phyloP scores from a whole-genome alignment of 2,329 filamentous ascomycete species.

The Aureobasidium sp. region DNA sequence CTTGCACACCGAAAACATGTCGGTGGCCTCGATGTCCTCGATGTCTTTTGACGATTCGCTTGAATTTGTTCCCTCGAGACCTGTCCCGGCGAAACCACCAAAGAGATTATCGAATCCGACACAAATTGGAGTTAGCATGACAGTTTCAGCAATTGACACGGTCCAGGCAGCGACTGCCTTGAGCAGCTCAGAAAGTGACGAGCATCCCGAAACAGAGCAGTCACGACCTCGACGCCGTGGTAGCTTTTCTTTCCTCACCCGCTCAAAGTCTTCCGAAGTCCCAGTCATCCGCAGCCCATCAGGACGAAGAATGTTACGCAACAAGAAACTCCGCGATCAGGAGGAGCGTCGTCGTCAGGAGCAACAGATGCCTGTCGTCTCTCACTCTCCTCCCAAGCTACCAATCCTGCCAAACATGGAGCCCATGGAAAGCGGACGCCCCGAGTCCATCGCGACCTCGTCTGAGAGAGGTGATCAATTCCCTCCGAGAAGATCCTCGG shows the following conservation, averaged over 20 bases:
- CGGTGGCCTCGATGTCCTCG: slow-evolving; percentile 4
- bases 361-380: slow-evolving; percentile 42
- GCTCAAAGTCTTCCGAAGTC: slow-evolving; percentile 16
- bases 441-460: slow-evolving; percentile 54
- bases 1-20: background rate
- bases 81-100: slow-evolving; percentile 1
- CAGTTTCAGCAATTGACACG: background rate
- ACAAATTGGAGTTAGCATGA: background rate
- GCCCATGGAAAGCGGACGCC: slow-evolving; percentile 56
- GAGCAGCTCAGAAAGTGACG: slow-evolving; percentile 4
- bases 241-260: slow-evolving; percentile 16
- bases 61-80: background rate
- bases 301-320: slow-evolving; percentile 25
- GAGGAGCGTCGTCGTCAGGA: slow-evolving; percentile 49
- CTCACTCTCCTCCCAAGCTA: slow-evolving; percentile 52
- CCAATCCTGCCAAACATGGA: slow-evolving; percentile 45
- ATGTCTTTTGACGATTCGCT: slow-evolving; percentile 6
- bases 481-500: slow-evolving; percentile 17
- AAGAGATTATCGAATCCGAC: background rate
- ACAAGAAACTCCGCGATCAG: slow-evolving; percentile 35
- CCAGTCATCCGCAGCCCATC: slow-evolving; percentile 11
- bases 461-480: slow-evolving; percentile 39
- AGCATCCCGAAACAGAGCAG: background rate
- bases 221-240: slow-evolving; percentile 9
- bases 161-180: slow-evolving; percentile 7